Evolutionary conservation across 331 rosid genomes (phyloP), one percentile per base, ranked within the genome.

Genomic region (Malus hybrid): DNA sequence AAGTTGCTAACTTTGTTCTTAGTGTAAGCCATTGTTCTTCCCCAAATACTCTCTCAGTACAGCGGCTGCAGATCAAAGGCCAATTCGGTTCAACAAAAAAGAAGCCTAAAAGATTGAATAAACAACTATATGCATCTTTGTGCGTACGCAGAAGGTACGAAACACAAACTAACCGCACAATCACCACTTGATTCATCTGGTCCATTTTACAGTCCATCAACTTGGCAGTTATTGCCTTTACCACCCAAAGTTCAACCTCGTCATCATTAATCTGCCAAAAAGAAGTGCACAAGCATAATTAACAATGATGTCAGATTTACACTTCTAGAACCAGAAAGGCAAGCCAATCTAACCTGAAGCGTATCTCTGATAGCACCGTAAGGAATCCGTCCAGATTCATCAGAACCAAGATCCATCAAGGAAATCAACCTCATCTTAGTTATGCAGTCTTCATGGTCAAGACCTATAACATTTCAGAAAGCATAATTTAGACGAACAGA

Each of bases 171-270:
- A 75, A 94, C 99, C 92, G 90, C 74, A 90, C 97, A 78, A 85
- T 76, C 32, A 92, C 90, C 69, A 92, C 84, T 85, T 90, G 85
- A 85, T 94, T 94, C 99, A 92, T 90, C 84, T 94, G 97, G 80
- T 94, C 97, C 86, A 94, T 86, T 89, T 92, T 92, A 81, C 99
- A 92, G 86, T 90, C 92, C 54, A 92, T 74, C 75, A 92, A 82
- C 86, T 89, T 92, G 6, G 93, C 87, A 28, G 96, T 86, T 79
- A 94, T 90, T 63, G 93, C 97, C 88, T 83, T 94, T 65, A 92
- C 92, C 69, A 94, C 93, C 99, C 97, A 89, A 14, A 69, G 67
- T 74, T 94, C 97, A 32, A 90, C 97, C 80, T 86, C 97, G 18
- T 92, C 93, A 29, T 92, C 97, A 64, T 84, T 85, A 64, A 92